A percentile compares a stretch with the other conserved stretches of the same genome.
Evolutionary conservation across 73 alveolate genomes (phyloP).

Genomic region (Tetrahymena malaccensis): DNA sequence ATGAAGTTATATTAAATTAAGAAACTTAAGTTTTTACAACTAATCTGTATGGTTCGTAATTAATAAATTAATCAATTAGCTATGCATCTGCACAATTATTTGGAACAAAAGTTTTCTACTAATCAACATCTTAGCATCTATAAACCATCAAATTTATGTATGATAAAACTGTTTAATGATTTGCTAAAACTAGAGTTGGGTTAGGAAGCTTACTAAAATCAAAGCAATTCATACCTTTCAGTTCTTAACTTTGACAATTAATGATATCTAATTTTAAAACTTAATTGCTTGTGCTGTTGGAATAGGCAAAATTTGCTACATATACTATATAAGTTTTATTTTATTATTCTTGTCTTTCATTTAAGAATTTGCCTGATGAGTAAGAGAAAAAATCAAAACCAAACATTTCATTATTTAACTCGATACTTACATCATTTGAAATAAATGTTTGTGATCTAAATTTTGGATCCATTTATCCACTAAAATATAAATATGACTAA

Average conservation of each 20-base stretch:
- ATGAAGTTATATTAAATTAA: neutral
- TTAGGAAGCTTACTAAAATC: neutral
- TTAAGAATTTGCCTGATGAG: neutral
- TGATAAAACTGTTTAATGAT: neutral
- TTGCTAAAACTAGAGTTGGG: neutral
- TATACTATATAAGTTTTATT: neutral
- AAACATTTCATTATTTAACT: neutral
- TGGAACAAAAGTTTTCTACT: neutral
- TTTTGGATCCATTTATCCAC: neutral
- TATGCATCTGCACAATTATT: neutral
- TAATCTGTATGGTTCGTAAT: neutral
- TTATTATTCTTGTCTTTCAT: neutral
- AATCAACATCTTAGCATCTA: neutral
- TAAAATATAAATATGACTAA: neutral
- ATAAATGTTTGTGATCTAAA: neutral
- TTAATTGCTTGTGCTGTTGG: neutral
- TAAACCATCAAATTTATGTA: neutral
- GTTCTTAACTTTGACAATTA: neutral
- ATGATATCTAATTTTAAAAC: neutral
- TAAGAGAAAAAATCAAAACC: neutral
- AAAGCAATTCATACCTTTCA: neutral
- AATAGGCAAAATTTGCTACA: neutral
- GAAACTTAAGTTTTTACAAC: neutral
- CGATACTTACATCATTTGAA: neutral
- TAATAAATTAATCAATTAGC: neutral